Evolutionary conservation across 2,329 filamentous ascomycete species (phyloP).

Genomic region (Didymella lethalis): DNA sequence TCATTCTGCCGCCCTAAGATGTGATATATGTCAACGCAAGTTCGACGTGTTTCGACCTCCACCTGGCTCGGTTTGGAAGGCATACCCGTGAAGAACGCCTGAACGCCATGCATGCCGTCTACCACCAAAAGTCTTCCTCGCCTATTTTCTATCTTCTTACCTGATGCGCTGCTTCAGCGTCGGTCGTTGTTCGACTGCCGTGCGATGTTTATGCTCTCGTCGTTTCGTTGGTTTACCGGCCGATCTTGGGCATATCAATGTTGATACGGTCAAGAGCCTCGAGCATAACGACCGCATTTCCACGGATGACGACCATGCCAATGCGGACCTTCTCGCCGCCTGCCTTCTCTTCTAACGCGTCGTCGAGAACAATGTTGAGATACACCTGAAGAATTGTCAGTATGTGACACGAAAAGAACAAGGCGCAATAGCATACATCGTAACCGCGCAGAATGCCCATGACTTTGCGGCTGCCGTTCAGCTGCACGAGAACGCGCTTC

Average conservation of each 20-base stretch:
- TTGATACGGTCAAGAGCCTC: conserved; percentile 63
- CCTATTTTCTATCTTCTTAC: neutral
- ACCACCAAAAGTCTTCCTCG: conserved; percentile 13
- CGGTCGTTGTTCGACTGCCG: conserved; percentile 11
- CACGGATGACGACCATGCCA: conserved; percentile 96
- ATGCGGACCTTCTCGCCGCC: conserved; percentile 88
- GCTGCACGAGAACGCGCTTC: conserved; percentile 96
- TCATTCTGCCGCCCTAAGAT: conserved; percentile 35
- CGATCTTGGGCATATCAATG: conserved; percentile 45
- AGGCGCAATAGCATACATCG: conserved; percentile 71
- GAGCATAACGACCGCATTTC: conserved; percentile 98
- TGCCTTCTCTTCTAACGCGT: conserved; percentile 92
- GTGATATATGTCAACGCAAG: conserved; percentile 32
- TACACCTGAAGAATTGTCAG: conserved; percentile 72
- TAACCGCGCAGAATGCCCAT: conserved; percentile 94
- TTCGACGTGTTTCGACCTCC: conserved; percentile 10
- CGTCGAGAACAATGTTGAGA: conserved; percentile 96
- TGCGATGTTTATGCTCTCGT: neutral
- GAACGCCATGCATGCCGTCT: conserved; percentile 30
- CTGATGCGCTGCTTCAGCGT: neutral
- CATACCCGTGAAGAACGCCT: conserved; percentile 31
- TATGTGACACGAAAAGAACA: neutral
- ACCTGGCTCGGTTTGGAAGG: conserved; percentile 23
- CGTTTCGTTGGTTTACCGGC: conserved; percentile 28
- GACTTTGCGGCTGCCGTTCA: conserved; percentile 97